A percentile compares a stretch with the other conserved stretches of the same genome.
Evolutionary conservation across 1,284 basidiomycete genomes (phyloP).

Genomic region (Moesziomyces globuligerus): DNA sequence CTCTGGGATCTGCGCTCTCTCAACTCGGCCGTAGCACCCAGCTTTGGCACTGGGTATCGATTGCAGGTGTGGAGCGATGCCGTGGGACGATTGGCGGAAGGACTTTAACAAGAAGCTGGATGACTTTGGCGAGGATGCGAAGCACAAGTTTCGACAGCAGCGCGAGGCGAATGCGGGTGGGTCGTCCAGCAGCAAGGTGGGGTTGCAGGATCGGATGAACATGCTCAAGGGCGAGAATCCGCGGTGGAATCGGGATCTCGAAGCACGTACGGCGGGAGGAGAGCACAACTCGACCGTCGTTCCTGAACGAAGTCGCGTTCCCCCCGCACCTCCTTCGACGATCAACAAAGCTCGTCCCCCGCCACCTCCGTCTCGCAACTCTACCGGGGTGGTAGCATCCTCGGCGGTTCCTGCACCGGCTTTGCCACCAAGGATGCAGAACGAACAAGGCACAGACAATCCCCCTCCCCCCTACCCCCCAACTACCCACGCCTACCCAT

Average conservation of each 20-base stretch:
- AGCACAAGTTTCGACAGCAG: constrained; percentile 38
- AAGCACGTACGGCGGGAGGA: constrained; percentile 14
- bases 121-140: constrained; percentile 46
- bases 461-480: constrained; percentile 51
- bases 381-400: constrained; percentile 1
- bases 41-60: no score
- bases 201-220: constrained; percentile 44
- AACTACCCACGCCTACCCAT: constrained; percentile 20
- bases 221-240: constrained; percentile 47
- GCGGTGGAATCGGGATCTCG: constrained; percentile 36
- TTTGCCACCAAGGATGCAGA: constrained; percentile 54
- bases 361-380: constrained; percentile 28
- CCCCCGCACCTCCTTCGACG: constrained; percentile 20
- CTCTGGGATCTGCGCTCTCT: no score
- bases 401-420: constrained; percentile 19
- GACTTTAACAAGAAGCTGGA: constrained; percentile 54
- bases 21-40: no score
- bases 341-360: constrained; percentile 33
- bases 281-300: constrained; percentile 29
- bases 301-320: constrained; percentile 29
- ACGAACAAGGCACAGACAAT: constrained; percentile 47
- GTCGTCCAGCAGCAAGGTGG: constrained; percentile 9
- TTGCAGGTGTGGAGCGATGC: constrained; percentile 11
- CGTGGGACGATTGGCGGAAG: constrained; percentile 43
- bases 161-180: constrained; percentile 39